A percentile compares a stretch with the other conserved stretches of the same genome.
Evolutionary conservation across 331 rosid genomes (phyloP).

Genomic region (Stylosanthes scabra): DNA sequence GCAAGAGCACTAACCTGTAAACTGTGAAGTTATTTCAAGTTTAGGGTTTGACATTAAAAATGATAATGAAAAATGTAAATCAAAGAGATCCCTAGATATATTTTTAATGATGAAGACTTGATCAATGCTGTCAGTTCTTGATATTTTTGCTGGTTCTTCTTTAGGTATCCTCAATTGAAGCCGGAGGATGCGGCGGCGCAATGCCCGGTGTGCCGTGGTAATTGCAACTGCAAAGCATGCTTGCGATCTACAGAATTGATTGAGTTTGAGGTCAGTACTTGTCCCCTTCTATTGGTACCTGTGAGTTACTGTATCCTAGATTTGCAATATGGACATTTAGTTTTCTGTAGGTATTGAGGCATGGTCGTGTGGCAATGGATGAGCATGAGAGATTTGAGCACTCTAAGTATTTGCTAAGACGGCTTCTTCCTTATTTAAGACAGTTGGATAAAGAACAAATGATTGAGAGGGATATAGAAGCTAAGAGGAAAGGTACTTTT

Average conservation of each 20-base stretch:
- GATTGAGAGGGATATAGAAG: constrained; percentile 59
- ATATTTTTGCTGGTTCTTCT: constrained; percentile 5
- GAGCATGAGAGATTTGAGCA: constrained; percentile 29
- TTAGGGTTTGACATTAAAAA: not conserved
- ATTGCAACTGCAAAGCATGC: constrained; percentile 92
- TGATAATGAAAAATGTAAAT: no score
- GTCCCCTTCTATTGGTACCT: not conserved
- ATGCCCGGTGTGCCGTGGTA: constrained; percentile 78
- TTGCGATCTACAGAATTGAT: constrained; percentile 53
- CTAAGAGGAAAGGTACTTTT: constrained; percentile 56
- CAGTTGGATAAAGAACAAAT: constrained; percentile 58
- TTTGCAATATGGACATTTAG: constrained; percentile 4
- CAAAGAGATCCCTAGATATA: not conserved
- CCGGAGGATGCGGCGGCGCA: constrained; percentile 59
- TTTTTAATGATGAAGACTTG: not conserved
- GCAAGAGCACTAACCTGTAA: not conserved
- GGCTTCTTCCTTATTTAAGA: constrained; percentile 61
- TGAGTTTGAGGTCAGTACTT: constrained; percentile 50
- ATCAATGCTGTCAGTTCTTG: not conserved
- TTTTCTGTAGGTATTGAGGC: constrained; percentile 47
- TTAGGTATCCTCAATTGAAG: constrained; percentile 72
- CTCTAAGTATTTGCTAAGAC: constrained; percentile 46
- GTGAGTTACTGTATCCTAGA: not conserved
- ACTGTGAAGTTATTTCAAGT: constrained; percentile 1
- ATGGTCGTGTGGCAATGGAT: not conserved